Percentiles rank a stretch among this genome's conserved stretches.
These are phyloP conservation scores for Botrytis hyacinthi DNA, from an alignment of 2,329 filamentous ascomycete species.

Conservation along the genomic window DNA sequence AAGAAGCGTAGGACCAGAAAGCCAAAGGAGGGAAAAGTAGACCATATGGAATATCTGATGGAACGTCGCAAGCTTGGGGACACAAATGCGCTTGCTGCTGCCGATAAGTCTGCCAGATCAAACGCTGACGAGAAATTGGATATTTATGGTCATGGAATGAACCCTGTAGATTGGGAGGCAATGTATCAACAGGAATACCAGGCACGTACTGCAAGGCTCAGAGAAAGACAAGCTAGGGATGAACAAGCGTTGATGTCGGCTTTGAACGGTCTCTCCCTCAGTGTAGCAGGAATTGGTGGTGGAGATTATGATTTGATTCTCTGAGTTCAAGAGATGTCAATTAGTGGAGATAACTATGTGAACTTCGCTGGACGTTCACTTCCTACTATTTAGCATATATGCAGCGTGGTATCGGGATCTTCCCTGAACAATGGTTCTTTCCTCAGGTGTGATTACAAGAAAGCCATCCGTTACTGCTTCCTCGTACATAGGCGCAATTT, in stretches of 20 bases:
- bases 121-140: neutral
- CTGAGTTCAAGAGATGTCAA: neutral
- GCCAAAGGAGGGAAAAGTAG: neutral
- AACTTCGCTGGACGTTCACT: accelerated
- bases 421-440: neutral
- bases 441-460: neutral
- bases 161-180: neutral
- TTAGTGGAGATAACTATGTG: accelerated
- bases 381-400: neutral
- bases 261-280: neutral
- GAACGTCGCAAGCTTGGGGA: neutral
- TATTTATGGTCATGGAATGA: neutral
- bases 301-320: neutral
- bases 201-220: neutral
- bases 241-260: neutral
- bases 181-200: neutral
- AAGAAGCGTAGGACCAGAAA: neutral
- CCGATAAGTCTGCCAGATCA: neutral
- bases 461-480: neutral
- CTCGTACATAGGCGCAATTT: neutral
- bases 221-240: neutral
- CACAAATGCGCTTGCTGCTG: neutral
- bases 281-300: neutral
- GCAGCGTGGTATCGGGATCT: neutral
- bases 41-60: neutral